These are phyloP conservation scores for Pseudogymnoascus sp. DNA, from an alignment of 2,329 filamentous ascomycete species.

Conservation along the genomic window DNA sequence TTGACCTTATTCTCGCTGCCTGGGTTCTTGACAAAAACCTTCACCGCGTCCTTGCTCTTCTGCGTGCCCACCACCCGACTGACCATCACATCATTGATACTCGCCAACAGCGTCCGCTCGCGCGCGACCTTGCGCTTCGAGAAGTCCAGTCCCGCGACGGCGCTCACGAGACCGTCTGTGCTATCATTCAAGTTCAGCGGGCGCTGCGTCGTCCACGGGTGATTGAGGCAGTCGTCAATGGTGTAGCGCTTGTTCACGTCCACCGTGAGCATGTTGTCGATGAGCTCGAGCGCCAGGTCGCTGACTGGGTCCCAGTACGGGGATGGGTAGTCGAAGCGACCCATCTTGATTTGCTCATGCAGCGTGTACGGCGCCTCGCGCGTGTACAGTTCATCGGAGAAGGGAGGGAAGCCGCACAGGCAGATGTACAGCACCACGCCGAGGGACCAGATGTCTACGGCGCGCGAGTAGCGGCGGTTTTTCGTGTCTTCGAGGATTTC, in stretches of 20 bases:
- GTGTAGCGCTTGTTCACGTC: conserved; percentile 77
- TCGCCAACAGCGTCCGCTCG: conserved; percentile 78
- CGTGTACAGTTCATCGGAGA: conserved; percentile 85
- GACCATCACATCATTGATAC: conserved; percentile 68
- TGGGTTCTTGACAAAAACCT: conserved; percentile 68
- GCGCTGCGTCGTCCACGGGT: conserved; percentile 76
- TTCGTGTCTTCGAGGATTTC: conserved; percentile 82
- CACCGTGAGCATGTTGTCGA: conserved; percentile 90
- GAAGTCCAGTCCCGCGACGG: conserved; percentile 75
- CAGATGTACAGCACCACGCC: conserved; percentile 98
- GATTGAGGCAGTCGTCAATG: conserved; percentile 81
- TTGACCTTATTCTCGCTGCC: conserved; percentile 38
- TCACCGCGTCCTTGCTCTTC: conserved; percentile 51
- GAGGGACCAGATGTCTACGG: conserved; percentile 93
- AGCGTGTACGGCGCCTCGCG: conserved; percentile 77
- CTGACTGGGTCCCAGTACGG: conserved; percentile 91
- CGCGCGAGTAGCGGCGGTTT: conserved; percentile 83
- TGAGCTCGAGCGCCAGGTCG: conserved; percentile 82
- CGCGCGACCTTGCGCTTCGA: conserved; percentile 70
- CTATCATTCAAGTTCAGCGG: conserved; percentile 65
- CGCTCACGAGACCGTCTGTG: conserved; percentile 86
- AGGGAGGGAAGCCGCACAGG: conserved; percentile 92
- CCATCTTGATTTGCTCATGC: conserved; percentile 82
- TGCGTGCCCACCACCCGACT: conserved; percentile 41
- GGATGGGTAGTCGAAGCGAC: conserved; percentile 87